A percentile compares a stretch with the other conserved stretches of the same genome.
phyloP scores from a whole-genome alignment of 1,284 basidiomycete genomes.

The Ganoderma boninense region DNA sequence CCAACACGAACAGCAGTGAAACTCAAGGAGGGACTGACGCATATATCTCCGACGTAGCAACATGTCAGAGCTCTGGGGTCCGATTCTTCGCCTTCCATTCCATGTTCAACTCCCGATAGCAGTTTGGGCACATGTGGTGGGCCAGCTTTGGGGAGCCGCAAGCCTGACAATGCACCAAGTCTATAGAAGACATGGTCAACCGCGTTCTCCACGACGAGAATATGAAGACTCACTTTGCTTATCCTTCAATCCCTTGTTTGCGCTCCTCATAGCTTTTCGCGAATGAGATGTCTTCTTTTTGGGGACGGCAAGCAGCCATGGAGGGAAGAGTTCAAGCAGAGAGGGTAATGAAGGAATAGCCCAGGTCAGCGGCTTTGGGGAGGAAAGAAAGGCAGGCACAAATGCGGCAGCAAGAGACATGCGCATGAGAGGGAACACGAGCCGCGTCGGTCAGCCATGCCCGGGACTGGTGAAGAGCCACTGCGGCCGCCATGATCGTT shows the following conservation, averaged over 20 bases:
- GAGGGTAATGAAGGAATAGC: slow-evolving; percentile 63
- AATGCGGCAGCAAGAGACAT: slow-evolving; percentile 42
- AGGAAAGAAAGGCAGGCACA: slow-evolving; percentile 41
- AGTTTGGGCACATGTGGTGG: slow-evolving; percentile 89
- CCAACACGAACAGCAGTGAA: neutral
- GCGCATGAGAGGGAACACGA: slow-evolving; percentile 47
- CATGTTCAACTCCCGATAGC: slow-evolving; percentile 83
- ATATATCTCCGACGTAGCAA: slow-evolving; percentile 11
- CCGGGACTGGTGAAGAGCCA: slow-evolving; percentile 47
- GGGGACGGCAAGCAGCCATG: slow-evolving; percentile 91
- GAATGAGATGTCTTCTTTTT: slow-evolving; percentile 96
- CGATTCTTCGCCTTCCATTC: slow-evolving; percentile 59
- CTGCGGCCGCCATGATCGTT: slow-evolving; percentile 49
- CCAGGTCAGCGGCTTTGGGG: slow-evolving; percentile 49
- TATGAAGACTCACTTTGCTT: slow-evolving; percentile 78
- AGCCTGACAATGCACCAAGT: slow-evolving; percentile 92
- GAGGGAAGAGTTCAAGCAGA: slow-evolving; percentile 85
- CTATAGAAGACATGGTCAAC: slow-evolving; percentile 50
- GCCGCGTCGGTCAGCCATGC: slow-evolving; percentile 44
- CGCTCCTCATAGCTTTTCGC: slow-evolving; percentile 92
- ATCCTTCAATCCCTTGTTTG: slow-evolving; percentile 96
- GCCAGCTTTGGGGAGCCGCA: slow-evolving; percentile 90
- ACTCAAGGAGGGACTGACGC: slow-evolving; percentile 9
- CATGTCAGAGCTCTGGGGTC: slow-evolving; percentile 11
- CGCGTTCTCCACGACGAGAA: slow-evolving; percentile 1